Evolutionary conservation across 257 asterid genomes (phyloP), one percentile per base, ranked within the genome.

Genomic region (Solanum sejunctum): DNA sequence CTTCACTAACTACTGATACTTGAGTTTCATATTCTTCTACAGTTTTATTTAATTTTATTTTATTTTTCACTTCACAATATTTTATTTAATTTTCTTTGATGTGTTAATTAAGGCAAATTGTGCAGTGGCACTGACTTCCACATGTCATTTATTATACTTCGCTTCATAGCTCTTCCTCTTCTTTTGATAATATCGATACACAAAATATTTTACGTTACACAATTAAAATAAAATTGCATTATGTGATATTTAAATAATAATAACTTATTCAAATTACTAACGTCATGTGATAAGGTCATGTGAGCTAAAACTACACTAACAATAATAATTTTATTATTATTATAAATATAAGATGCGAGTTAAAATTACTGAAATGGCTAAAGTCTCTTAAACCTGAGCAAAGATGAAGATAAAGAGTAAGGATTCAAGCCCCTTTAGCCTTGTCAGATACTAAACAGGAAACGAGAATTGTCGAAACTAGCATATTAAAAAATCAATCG

Each of bases 91-190:
- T 58, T 20, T 26, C 66, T 58, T 58, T 12, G 66, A 58, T 58
- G n/a, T 58, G 66, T 20, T 58, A 58, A 58, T 20, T 58, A 58
- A 58, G 56, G 72, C 66, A 84, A 80, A 21, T 51, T 72, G 61
- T 45, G 85, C 54, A 69, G 28, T 67, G 85, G 90, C 92, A 89
- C 94, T 92, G 91, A 92, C 81, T 90, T 88, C 75, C 92, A 89
- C 90, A 87, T 85, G 87, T 21, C 45, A 49, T 49, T 75, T 75
- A 75, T 49, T 21, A 23, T 21, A 49, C 60, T 75, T 47, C 23
- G 45, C 41, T 73, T 43, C 56, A 71, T 43, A 12, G 17, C 17
- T 52, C 18, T 52, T 52, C 56, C 15, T 51, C 20, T 8, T 20
- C n/a, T 57, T 9, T 12, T 16, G 55, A 1, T 4, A 4, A 51